Evolutionary conservation across 139 green algal species (phyloP).

Genomic region (Tetraselmis striata): DNA sequence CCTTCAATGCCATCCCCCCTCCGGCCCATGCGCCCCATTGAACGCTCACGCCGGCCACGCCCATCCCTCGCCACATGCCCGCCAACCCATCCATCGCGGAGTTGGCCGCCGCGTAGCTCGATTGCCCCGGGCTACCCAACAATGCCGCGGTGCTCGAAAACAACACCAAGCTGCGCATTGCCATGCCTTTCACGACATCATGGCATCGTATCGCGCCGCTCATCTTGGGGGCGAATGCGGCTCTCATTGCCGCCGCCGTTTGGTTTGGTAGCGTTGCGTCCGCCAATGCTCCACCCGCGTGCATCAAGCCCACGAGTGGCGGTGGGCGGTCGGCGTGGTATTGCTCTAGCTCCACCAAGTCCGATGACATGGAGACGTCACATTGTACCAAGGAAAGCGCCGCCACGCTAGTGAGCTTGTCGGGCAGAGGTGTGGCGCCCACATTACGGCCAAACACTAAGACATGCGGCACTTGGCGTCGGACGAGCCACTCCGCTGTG

Average conservation of each 20-base stretch:
- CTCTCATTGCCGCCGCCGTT: slow-evolving; percentile 12
- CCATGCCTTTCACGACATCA: not conserved
- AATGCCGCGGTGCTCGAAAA: slow-evolving; percentile 75
- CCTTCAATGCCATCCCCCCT: slow-evolving; percentile 40
- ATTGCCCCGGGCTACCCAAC: slow-evolving; percentile 71
- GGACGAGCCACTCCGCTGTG: slow-evolving; percentile 49
- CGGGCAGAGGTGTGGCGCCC: not conserved
- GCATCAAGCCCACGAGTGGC: slow-evolving; percentile 35
- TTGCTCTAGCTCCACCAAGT: not conserved
- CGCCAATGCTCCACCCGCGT: slow-evolving; percentile 52
- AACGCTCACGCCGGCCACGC: slow-evolving; percentile 23
- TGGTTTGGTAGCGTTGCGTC: slow-evolving; percentile 47
- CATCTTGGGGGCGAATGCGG: slow-evolving; percentile 26
- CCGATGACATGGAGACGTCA: not conserved
- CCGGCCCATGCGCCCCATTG: slow-evolving; percentile 43
- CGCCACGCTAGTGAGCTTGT: not conserved
- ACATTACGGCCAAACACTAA: not conserved
- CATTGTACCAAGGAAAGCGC: not conserved
- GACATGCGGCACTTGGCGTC: not conserved
- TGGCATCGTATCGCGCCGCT: not conserved
- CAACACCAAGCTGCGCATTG: slow-evolving; percentile 32
- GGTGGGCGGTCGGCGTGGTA: not conserved
- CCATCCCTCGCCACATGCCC: slow-evolving; percentile 4
- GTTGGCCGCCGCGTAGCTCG: slow-evolving; percentile 75
- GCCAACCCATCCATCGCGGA: slow-evolving; percentile 48